These are phyloP conservation scores for Basidioascus undulatus DNA, from an alignment of 768 basidiomycete genomes.

Conservation along the genomic window DNA sequence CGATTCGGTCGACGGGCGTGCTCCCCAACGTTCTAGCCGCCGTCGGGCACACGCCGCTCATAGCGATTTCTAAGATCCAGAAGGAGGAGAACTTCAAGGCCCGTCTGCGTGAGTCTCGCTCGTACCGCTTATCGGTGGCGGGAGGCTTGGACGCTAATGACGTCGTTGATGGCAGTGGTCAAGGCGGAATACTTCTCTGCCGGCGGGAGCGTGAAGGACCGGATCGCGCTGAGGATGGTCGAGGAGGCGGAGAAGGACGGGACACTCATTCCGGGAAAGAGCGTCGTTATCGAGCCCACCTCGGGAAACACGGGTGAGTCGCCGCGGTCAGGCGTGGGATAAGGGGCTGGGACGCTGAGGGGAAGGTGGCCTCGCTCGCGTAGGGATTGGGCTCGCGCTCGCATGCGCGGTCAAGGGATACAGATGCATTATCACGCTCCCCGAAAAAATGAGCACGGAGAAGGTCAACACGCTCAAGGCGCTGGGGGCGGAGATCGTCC, in stretches of 20 bases:
- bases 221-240: slow-evolving; percentile 64
- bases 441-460: slow-evolving; percentile 91
- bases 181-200: slow-evolving; percentile 77
- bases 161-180: slow-evolving; percentile 29
- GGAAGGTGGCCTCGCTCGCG: too few species aligned
- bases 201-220: slow-evolving; percentile 86
- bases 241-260: slow-evolving; percentile 79
- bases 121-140: too few species aligned
- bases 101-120: too few species aligned
- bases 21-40: too few species aligned
- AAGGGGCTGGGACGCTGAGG: too few species aligned
- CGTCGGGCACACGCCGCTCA: too few species aligned
- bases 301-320: slow-evolving; percentile 76
- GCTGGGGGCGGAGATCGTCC: slow-evolving; percentile 69
- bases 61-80: too few species aligned
- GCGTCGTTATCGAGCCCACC: slow-evolving; percentile 83
- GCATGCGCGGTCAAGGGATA: slow-evolving; percentile 69
- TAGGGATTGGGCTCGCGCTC: slow-evolving; percentile 82
- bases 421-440: slow-evolving; percentile 30
- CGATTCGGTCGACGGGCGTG: too few species aligned
- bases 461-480: slow-evolving; percentile 81
- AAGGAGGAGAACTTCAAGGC: too few species aligned
- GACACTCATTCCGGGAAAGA: slow-evolving; percentile 58
- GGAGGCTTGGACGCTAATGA: too few species aligned
- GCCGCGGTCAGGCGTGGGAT: slow-evolving; percentile 1